Evolutionary conservation across 1,284 basidiomycete species (phyloP).

Genomic region (Melampsora abietis-canadensis): DNA sequence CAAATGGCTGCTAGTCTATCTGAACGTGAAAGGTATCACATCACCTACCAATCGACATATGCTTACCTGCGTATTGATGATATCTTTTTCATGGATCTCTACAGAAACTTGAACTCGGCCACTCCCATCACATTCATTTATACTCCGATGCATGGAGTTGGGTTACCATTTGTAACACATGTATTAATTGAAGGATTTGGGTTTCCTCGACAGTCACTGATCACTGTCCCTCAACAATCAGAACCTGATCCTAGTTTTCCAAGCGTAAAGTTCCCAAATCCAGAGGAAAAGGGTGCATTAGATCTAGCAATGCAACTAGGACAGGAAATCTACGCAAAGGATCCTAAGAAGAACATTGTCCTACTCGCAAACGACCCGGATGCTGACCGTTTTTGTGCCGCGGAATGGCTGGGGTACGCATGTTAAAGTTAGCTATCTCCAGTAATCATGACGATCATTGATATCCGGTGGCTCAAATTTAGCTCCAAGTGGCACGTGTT

Average conservation of each 20-base stretch:
- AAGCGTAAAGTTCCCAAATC: slow-evolving; percentile 77
- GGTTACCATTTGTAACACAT: slow-evolving; percentile 62
- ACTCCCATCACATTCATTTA: slow-evolving; percentile 64
- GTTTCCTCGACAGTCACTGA: slow-evolving; percentile 19
- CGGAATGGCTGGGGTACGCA: slow-evolving; percentile 61
- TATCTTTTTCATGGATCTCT: not conserved
- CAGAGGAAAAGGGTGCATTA: slow-evolving; percentile 69
- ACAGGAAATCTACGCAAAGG: slow-evolving; percentile 56
- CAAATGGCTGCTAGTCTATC: slow-evolving; percentile 57
- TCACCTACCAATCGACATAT: not conserved
- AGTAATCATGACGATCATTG: slow-evolving; percentile 14
- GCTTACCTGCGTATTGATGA: not conserved
- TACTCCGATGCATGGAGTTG: slow-evolving; percentile 82
- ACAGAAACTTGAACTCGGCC: slow-evolving; percentile 32
- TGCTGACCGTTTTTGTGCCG: slow-evolving; percentile 76
- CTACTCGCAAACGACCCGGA: slow-evolving; percentile 82
- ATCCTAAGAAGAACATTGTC: slow-evolving; percentile 58
- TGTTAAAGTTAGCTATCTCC: not conserved
- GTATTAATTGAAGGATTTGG: slow-evolving; percentile 8
- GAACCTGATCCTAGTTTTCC: slow-evolving; percentile 75
- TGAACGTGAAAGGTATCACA: slow-evolving; percentile 26
- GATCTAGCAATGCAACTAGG: slow-evolving; percentile 10
- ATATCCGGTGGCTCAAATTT: slow-evolving; percentile 17
- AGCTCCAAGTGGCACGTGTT: slow-evolving; percentile 67
- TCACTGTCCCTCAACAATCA: slow-evolving; percentile 40